Evolutionary conservation across 108 stramenopile species (phyloP), one percentile per base, ranked within the genome.

Genomic region (Bacterosira constricta): DNA sequence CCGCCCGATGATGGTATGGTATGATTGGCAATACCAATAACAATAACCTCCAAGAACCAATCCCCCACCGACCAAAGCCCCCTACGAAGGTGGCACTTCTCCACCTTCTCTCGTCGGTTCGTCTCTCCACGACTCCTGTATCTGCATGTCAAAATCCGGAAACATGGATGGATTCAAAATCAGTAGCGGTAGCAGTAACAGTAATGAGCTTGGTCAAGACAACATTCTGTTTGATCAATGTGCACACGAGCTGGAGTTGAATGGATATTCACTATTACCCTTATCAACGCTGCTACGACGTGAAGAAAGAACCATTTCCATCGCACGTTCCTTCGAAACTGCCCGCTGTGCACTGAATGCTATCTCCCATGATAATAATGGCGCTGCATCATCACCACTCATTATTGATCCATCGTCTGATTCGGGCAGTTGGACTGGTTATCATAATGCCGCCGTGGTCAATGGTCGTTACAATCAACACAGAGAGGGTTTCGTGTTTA

Each of bases 401-500:
- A 8, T 71, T 18, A 87, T 90, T 51, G 70, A 75, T 51, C 78
- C 78, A 39, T 55, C 54, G 6, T 76, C 83, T 5, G 87, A 90
- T 75, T 86, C 92, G 7, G 82, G 82, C 6, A 75, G 89, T 65
- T 87, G 73, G 45, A 90, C 88, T 1, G 90, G 93, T 0, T 92
- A 87, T 57, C 93, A 94, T 66, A n/a, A 18, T 21, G 81, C 86
- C 6, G 71, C 79, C 36, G 73, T 36, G 3, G 42, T 50, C 6
- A 70, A 80, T 52, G 79, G 79, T 23, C 84, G 90, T 10, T 94
- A 94, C 79, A 94, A 94, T 71, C 49, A 44, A 6, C 70, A 86
- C 49, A 60, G 93, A 55, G 78, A 90, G 49, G 93, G 93, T 7
- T 88, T 94, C 64, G 90, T 94, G 2, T 90, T 91, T 60, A 86